phyloP scores from a whole-genome alignment of 805 yeast species.

The Ogataea pilisensis region DNA sequence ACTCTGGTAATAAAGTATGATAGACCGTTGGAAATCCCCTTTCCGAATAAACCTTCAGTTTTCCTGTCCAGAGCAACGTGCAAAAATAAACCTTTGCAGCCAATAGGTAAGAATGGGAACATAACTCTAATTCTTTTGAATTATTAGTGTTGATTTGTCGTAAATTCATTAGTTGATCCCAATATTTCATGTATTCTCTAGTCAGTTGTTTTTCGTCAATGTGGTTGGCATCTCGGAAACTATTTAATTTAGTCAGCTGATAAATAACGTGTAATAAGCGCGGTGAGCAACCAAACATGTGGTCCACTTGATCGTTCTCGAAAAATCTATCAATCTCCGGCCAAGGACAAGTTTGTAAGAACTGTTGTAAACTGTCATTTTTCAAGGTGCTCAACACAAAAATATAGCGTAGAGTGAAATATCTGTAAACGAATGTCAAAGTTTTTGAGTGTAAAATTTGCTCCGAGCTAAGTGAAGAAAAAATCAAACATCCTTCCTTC shows the following conservation, averaged over 20 bases:
- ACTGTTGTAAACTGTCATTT: slow-evolving; percentile 9
- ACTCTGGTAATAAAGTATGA: slow-evolving; percentile 6
- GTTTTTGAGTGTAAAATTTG: slow-evolving; percentile 22
- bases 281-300: slow-evolving; percentile 34
- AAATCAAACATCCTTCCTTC: slow-evolving; percentile 28
- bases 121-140: slow-evolving; percentile 13
- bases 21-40: slow-evolving; percentile 5
- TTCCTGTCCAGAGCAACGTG: slow-evolving; percentile 11
- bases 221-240: slow-evolving; percentile 5
- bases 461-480: slow-evolving; percentile 15
- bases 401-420: slow-evolving; percentile 30
- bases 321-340: slow-evolving; percentile 24
- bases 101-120: slow-evolving; percentile 21
- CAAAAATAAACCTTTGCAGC: slow-evolving; percentile 18
- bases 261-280: slow-evolving; percentile 23
- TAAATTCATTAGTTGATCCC: slow-evolving; percentile 11
- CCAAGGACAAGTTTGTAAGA: slow-evolving; percentile 22
- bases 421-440: slow-evolving; percentile 29
- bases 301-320: slow-evolving; percentile 25
- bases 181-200: slow-evolving; percentile 5
- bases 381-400: slow-evolving; percentile 25
- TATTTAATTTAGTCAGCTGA: slow-evolving; percentile 19
- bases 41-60: slow-evolving; percentile 7
- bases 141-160: slow-evolving; percentile 5
- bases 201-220: slow-evolving; percentile 5